These are phyloP conservation scores for Drechslera avenae DNA, from an alignment of 2,329 filamentous ascomycete species.

Conservation along the genomic window DNA sequence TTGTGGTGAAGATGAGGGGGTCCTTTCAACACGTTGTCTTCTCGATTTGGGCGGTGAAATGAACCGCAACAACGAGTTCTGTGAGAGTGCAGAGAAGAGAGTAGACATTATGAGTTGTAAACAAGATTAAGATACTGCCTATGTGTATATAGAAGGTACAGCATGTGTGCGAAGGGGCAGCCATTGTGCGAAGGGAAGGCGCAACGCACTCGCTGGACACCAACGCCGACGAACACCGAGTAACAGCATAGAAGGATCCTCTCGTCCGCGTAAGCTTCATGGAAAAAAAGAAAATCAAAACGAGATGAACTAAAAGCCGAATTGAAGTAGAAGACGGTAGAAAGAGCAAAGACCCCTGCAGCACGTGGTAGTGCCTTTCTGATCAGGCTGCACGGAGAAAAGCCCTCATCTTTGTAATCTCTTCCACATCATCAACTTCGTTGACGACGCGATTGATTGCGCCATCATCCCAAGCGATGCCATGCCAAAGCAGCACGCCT, in stretches of 20 bases:
- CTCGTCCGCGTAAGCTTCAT: neutral
- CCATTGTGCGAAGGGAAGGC: conserved; percentile 6
- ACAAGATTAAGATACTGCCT: conserved; percentile 10
- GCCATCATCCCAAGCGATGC: conserved; percentile 67
- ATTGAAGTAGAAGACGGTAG: neutral
- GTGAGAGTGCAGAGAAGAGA: neutral
- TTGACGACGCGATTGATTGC: conserved; percentile 63
- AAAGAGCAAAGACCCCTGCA: neutral
- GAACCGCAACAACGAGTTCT: neutral
- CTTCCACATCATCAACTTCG: conserved; percentile 56
- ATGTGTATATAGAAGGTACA: conserved; percentile 22
- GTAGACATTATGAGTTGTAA: neutral
- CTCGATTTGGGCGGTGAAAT: neutral
- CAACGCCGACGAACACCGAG: neutral
- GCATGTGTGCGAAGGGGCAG: conserved; percentile 14
- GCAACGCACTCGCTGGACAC: neutral
- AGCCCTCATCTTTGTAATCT: conserved; percentile 59
- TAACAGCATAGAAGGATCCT: neutral
- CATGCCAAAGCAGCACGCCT: conserved; percentile 67
- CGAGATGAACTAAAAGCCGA: neutral
- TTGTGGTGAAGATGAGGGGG: neutral
- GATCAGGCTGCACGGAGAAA: conserved; percentile 33
- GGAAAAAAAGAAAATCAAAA: neutral
- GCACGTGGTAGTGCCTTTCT: neutral
- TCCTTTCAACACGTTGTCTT: neutral